Base-by-base conservation (phyloP, 2,329 filamentous ascomycete species). In the Trichoderma sp. region DNA sequence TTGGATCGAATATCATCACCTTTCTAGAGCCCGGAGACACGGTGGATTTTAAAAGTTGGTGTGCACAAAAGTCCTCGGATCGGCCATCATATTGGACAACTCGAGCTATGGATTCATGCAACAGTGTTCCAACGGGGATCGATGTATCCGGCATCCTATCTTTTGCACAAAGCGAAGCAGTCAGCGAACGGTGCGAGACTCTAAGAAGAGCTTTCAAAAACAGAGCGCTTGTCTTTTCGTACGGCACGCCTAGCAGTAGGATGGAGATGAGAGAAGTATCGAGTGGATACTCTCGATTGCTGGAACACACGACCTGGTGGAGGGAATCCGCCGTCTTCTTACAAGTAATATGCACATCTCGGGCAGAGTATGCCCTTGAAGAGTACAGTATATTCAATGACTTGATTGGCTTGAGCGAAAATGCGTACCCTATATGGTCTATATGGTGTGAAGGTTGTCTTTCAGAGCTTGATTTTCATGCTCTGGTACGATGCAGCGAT, bases 11-110 rank as follows among this genome's bases (percentile, higher is more conserved):
- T 79, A 89, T 97, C 83, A 88, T 97, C 72, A 93, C 93, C 0
- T 97, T 98, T 82, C 95, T 97, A 79, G 95, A 94, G 8, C 95
- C 93, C 81, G 95, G 93, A 78, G 97, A 97, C 79, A 94, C 93
- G 13, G 89, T 93, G 21, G 95, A 97, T 79, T 97, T 97, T 79
- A 89, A 92, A 37, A 97, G 93, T 71, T 97, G 94, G 80, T 97
- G 94, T 80, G 28, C 21, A 37, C 96, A 93, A 2, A 88, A 94
- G 28, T 90, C 97, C 52, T 85, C 97, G 10, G 91, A 91, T 16
- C 95, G 96, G 75, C 90, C 93, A 56, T 96, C 93, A 0, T 93
- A 93, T 66, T 88, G 88, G 3, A 88, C 89, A 5, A 93, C 93
- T 5, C 92, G 97, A 5, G 92, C 93, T 93, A 13, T 97, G 96